phyloP scores from a whole-genome alignment of 2,329 filamentous ascomycete genomes.

The Piedraia hortae region DNA sequence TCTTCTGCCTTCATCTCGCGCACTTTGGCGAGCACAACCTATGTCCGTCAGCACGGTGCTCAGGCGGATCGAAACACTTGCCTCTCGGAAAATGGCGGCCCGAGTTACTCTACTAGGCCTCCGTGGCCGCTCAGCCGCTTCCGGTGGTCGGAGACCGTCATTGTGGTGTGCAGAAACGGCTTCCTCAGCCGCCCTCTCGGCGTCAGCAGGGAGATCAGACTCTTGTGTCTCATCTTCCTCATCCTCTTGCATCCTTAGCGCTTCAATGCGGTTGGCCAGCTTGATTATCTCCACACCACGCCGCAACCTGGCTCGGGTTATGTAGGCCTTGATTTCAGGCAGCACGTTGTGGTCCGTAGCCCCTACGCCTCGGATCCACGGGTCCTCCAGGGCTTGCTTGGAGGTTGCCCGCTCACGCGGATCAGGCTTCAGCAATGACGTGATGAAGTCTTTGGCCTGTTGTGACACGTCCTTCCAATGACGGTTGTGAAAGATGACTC shows the following conservation, averaged over 20 bases:
- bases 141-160: slow-evolving; percentile 5
- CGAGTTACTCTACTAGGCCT: slow-evolving; percentile 31
- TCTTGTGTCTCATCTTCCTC: slow-evolving; percentile 38
- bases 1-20: slow-evolving; percentile 74
- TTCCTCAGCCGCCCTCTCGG: slow-evolving; percentile 27
- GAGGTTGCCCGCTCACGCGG: slow-evolving; percentile 53
- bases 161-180: slow-evolving; percentile 6
- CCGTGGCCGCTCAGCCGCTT: slow-evolving; percentile 17
- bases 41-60: too few species aligned
- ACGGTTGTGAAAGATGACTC: slow-evolving; percentile 82
- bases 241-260: slow-evolving; percentile 79
- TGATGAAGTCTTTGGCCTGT: slow-evolving; percentile 88
- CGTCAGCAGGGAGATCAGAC: slow-evolving; percentile 33
- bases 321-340: slow-evolving; percentile 85
- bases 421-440: slow-evolving; percentile 49
- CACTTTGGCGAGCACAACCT: slow-evolving; percentile 59
- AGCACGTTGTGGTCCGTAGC: slow-evolving; percentile 91
- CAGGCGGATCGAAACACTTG: too few species aligned
- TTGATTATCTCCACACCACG: slow-evolving; percentile 92
- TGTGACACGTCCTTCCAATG: slow-evolving; percentile 96
- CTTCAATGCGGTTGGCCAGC: slow-evolving; percentile 80
- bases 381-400: slow-evolving; percentile 8
- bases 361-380: slow-evolving; percentile 69
- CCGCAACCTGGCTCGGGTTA: slow-evolving; percentile 69
- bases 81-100: slow-evolving; percentile 67